Conservation (phyloP, 2,329 filamentous ascomycete species). For the Colletotrichum sp. region DNA sequence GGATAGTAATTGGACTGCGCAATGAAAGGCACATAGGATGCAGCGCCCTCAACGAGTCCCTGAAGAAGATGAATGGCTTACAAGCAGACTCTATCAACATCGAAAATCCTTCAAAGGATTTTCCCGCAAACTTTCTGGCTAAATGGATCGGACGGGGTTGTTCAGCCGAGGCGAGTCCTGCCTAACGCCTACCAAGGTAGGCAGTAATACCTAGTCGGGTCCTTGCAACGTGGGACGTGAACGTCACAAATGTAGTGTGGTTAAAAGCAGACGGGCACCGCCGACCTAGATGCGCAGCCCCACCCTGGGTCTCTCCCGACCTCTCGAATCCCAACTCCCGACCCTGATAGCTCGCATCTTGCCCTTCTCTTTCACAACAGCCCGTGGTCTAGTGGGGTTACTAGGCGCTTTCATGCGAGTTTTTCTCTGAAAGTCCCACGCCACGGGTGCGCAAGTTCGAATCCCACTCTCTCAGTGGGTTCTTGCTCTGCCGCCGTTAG, state of each 20-base stretch:
- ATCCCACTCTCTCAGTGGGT: neutral
- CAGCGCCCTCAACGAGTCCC: neutral
- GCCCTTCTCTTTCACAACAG: neutral
- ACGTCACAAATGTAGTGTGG: neutral
- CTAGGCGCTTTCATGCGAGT: neutral
- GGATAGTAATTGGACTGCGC: neutral
- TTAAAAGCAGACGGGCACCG: neutral
- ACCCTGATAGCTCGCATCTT: neutral
- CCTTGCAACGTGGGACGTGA: neutral
- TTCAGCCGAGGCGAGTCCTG: neutral
- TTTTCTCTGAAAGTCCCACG: neutral
- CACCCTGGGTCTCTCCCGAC: neutral
- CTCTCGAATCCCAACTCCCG: neutral
- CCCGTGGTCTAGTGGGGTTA: neutral
- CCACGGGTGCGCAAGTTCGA: constrained; percentile 5
- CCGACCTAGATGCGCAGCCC: neutral
- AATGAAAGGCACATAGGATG: neutral
- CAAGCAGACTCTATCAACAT: neutral
- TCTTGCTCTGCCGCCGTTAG: neutral
- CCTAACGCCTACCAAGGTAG: neutral
- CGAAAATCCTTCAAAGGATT: neutral
- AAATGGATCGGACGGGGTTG: neutral
- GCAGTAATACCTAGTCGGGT: neutral
- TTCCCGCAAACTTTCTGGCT: neutral
- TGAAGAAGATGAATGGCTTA: neutral